Percentiles rank a stretch among this genome's conserved stretches.
Conservation (phyloP, 169 alveolate species). For the Cryptosporidium parvum region DNA sequence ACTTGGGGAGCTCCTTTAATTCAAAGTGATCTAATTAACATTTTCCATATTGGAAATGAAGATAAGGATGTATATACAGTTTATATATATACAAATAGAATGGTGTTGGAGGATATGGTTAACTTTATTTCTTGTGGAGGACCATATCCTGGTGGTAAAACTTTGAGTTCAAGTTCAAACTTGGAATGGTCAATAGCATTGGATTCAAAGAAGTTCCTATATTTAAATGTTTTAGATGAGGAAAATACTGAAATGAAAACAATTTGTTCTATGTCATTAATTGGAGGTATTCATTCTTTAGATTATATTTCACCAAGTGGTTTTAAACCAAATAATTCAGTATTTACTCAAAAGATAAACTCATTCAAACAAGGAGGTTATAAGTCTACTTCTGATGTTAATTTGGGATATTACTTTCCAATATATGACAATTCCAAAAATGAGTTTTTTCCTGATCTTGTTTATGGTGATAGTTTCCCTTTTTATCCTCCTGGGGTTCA, state of each 20-base stretch:
- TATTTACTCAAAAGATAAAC: neutral
- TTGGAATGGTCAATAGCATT: constrained; percentile 18
- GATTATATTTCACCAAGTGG: constrained; percentile 17
- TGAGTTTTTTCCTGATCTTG: neutral
- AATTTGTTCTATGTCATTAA: constrained; percentile 7
- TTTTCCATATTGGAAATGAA: constrained; percentile 6
- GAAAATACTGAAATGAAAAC: neutral
- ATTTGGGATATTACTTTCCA: constrained; percentile 6
- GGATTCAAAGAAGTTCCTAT: constrained; percentile 15
- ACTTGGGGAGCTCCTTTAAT: constrained; percentile 24
- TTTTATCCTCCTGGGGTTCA: constrained; percentile 18
- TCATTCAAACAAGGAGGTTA: constrained; percentile 13
- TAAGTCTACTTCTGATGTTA: neutral
- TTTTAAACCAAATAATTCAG: neutral
- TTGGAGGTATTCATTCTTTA: neutral
- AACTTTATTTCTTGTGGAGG: constrained; percentile 20
- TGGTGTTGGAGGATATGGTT: constrained; percentile 1
- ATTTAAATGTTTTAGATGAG: neutral
- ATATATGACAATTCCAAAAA: neutral
- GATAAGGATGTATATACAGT: neutral
- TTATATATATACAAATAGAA: constrained; percentile 8
- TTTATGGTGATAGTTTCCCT: constrained; percentile 20
- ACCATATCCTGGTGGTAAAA: neutral
- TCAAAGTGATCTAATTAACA: constrained; percentile 6
- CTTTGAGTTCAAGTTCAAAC: neutral